phyloP scores from a whole-genome alignment of 305 asterid species.

The Lippia alba region DNA sequence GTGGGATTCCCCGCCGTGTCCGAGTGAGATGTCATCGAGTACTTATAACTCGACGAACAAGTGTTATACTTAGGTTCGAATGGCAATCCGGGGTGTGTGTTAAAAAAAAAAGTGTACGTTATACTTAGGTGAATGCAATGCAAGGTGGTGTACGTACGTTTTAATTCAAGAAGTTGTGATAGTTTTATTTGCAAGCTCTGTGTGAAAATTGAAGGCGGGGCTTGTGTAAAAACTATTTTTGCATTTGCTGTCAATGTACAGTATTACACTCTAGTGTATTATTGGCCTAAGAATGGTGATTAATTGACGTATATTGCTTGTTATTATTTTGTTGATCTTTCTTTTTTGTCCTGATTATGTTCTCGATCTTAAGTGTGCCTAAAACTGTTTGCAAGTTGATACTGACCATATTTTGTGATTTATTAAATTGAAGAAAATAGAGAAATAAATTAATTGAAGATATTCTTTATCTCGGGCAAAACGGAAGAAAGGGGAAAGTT shows the following conservation, averaged over 20 bases:
- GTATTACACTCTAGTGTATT: constrained; percentile 4
- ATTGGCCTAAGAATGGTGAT: background rate
- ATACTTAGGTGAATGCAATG: constrained; percentile 36
- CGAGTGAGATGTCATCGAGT: constrained; percentile 68
- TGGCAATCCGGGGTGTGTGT: too few species aligned
- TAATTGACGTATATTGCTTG: background rate
- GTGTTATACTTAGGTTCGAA: constrained; percentile 51
- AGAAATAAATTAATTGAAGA: too few species aligned
- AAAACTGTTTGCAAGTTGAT: too few species aligned
- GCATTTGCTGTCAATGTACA: constrained; percentile 41
- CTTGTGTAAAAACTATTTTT: constrained; percentile 37
- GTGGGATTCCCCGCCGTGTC: constrained; percentile 80
- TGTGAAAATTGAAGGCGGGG: constrained; percentile 20
- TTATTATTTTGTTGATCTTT: background rate
- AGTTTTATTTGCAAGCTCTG: constrained; percentile 40
- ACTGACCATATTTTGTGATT: too few species aligned
- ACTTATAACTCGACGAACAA: constrained; percentile 58
- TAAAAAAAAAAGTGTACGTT: too few species aligned
- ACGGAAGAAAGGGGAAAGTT: too few species aligned
- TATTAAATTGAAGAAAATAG: too few species aligned
- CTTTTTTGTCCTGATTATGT: too few species aligned
- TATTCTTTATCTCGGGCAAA: too few species aligned
- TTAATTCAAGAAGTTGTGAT: constrained; percentile 31
- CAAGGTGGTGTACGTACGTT: background rate
- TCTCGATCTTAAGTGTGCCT: too few species aligned